Percentiles rank a stretch among this genome's conserved stretches.
Conservation (phyloP, 352 stramenopile species). For the Phytophthora capsici region DNA sequence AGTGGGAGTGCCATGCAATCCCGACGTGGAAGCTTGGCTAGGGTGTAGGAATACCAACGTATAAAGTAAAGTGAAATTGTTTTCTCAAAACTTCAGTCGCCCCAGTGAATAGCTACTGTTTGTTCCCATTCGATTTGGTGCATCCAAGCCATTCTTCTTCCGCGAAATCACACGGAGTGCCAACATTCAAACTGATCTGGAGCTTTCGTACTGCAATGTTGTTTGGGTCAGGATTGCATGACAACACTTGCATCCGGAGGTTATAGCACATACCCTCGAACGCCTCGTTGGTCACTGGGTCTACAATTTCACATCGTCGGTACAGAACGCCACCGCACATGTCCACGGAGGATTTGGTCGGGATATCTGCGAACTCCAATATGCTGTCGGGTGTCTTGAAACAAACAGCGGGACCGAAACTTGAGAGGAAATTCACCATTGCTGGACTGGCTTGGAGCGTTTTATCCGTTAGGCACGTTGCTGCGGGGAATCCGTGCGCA, state of each 20-base stretch:
- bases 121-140: background rate
- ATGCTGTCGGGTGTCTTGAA: conserved; percentile 21
- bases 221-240: conserved; percentile 31
- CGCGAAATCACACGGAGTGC: conserved; percentile 10
- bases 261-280: conserved; percentile 32
- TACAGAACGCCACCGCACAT: conserved; percentile 23
- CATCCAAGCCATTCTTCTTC: conserved; percentile 34
- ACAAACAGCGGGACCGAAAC: conserved; percentile 16
- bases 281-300: conserved; percentile 4
- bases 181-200: conserved; percentile 24
- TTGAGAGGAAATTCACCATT: conserved; percentile 12
- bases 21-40: conserved; percentile 35
- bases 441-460: conserved; percentile 5
- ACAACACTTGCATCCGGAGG: conserved; percentile 30
- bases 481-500: conserved; percentile 8
- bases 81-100: too few species aligned
- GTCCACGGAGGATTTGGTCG: conserved; percentile 26
- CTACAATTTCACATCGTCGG: conserved; percentile 21
- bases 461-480: conserved; percentile 18
- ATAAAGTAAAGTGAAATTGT: background rate
- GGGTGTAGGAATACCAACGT: conserved; percentile 12
- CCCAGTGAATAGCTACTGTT: too few species aligned
- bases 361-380: conserved; percentile 28
- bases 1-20: conserved; percentile 23
- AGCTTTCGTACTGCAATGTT: conserved; percentile 24